phyloP scores from a whole-genome alignment of 371 early-diverging fungal species.

The Haplosporangium sp. region DNA sequence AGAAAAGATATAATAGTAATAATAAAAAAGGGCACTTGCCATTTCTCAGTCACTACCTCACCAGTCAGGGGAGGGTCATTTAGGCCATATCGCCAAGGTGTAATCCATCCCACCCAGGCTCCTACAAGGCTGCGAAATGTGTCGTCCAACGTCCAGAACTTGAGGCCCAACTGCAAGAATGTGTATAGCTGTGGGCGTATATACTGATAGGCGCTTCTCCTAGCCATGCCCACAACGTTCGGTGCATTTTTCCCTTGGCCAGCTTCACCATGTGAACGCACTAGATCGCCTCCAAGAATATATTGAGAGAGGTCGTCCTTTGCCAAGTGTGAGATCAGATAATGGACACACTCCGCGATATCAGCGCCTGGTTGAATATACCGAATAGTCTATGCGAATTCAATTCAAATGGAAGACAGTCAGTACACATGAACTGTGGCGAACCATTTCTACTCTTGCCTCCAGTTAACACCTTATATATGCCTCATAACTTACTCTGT shows the following conservation, averaged over 20 bases:
- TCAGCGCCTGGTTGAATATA: slow-evolving; percentile 48
- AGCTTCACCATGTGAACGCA: slow-evolving; percentile 31
- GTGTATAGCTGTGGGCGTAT: slow-evolving; percentile 43
- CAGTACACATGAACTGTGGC: too few species aligned
- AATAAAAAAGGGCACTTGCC: slow-evolving; percentile 15
- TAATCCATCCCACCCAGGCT: slow-evolving; percentile 48
- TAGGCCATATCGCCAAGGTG: slow-evolving; percentile 49
- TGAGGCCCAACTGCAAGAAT: slow-evolving; percentile 30
- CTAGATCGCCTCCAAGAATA: slow-evolving; percentile 38
- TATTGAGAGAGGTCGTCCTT: slow-evolving; percentile 40
- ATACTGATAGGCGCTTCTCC: slow-evolving; percentile 49
- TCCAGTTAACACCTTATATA: too few species aligned
- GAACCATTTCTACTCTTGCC: too few species aligned
- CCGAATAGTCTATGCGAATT: slow-evolving; percentile 20
- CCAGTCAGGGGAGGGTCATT: slow-evolving; percentile 35
- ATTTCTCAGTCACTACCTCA: slow-evolving; percentile 44
- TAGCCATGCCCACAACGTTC: slow-evolving; percentile 43
- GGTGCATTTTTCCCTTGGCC: slow-evolving; percentile 28
- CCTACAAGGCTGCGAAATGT: slow-evolving; percentile 41
- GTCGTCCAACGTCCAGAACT: slow-evolving; percentile 47
- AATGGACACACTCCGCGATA: slow-evolving; percentile 38
- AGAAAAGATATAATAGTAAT: neutral
- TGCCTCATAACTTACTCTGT: slow-evolving; percentile 19
- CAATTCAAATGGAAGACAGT: too few species aligned
- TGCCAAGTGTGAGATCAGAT: slow-evolving; percentile 28